Evolutionary conservation across 805 yeast genomes (phyloP).

Genomic region (Cyberlindnera maritima): DNA sequence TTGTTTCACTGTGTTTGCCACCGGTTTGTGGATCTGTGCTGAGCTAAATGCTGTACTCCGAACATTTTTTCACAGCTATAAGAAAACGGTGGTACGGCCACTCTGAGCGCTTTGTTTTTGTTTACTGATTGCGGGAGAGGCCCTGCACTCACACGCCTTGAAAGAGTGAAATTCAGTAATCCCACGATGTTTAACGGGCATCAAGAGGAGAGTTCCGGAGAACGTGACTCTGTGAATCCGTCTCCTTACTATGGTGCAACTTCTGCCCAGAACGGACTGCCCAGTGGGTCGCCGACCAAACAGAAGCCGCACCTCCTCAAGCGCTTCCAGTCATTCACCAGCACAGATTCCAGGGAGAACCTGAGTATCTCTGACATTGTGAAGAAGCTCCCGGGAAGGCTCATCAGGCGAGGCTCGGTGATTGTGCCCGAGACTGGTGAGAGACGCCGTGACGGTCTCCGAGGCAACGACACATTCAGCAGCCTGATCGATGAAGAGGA

Average conservation of each 20-base stretch:
- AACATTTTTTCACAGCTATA: not conserved
- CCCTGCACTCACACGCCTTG: not conserved
- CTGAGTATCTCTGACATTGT: conserved; percentile 12
- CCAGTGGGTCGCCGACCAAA: not conserved
- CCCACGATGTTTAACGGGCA: not conserved
- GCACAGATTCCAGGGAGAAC: conserved; percentile 19
- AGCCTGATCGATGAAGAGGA: conserved; percentile 10
- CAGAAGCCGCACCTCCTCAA: conserved; percentile 14
- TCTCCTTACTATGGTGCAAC: not conserved
- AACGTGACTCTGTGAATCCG: not conserved
- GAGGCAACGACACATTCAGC: not conserved
- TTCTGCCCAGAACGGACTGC: not conserved
- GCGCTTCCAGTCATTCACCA: conserved; percentile 24
- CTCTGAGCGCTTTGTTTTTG: conserved; percentile 1
- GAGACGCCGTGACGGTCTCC: conserved; percentile 16
- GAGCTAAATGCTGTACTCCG: not conserved
- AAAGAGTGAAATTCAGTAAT: not conserved
- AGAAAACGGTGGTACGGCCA: not conserved
- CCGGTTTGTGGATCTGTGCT: not conserved
- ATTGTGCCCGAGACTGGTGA: conserved; percentile 46
- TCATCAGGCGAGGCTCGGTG: conserved; percentile 33
- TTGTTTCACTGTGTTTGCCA: not conserved
- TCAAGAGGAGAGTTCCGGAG: not conserved
- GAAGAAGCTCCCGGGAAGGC: conserved; percentile 16
- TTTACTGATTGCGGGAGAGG: not conserved